phyloP scores from a whole-genome alignment of 2,329 filamentous ascomycete species.

The Fusarium decemcellulare region DNA sequence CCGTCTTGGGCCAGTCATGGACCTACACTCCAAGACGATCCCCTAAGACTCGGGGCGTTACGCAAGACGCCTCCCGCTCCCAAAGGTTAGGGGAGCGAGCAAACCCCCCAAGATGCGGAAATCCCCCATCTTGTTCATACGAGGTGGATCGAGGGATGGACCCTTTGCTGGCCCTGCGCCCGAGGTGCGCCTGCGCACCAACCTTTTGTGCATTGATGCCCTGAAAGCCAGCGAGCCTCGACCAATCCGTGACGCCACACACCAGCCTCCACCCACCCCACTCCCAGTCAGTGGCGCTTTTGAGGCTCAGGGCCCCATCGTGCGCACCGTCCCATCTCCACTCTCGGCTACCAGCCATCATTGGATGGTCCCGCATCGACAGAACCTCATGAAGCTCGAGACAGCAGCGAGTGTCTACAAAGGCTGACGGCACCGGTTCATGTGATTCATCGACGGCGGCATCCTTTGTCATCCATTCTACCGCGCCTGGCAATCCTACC shows the following conservation, averaged over 20 bases:
- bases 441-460: conserved; percentile 1
- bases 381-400: conserved; percentile 16
- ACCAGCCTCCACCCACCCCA: conserved; percentile 5
- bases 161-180: background rate
- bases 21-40: background rate
- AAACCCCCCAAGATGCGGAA: no score
- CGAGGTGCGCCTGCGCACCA: background rate
- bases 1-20: background rate
- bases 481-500: conserved; percentile 13
- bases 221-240: background rate
- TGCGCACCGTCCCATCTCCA: conserved; percentile 23
- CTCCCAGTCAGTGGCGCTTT: conserved; percentile 28
- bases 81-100: background rate
- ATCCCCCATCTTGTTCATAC: no score
- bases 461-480: background rate
- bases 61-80: background rate
- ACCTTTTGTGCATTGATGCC: background rate
- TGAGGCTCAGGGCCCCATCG: conserved; percentile 29
- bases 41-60: background rate
- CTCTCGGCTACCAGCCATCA: conserved; percentile 13
- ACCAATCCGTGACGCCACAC: conserved; percentile 24
- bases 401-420: background rate
- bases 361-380: conserved; percentile 20
- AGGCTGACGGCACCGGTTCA: conserved; percentile 12
- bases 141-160: background rate